These are phyloP conservation scores for Xylaria sp. DNA, from an alignment of 2,329 filamentous ascomycete species.

Conservation along the genomic window DNA sequence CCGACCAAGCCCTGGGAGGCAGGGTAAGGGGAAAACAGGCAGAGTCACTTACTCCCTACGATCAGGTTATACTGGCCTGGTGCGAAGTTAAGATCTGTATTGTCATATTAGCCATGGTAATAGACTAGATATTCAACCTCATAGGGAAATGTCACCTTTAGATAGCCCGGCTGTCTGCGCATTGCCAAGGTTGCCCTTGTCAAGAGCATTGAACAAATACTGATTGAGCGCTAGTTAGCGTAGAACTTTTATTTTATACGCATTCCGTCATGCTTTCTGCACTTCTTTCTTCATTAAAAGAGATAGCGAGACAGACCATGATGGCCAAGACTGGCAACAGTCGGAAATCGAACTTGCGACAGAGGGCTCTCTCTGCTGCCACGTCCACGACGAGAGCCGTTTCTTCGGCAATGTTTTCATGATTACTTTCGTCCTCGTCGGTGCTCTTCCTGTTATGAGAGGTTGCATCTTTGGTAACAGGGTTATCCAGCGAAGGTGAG, in stretches of 20 bases:
- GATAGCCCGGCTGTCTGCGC: slow-evolving; percentile 66
- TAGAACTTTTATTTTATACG: no score
- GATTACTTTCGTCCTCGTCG: slow-evolving; percentile 43
- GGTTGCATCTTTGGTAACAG: slow-evolving; percentile 25
- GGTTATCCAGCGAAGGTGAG: slow-evolving; percentile 2
- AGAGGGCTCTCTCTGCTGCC: slow-evolving; percentile 61
- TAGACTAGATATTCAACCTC: not conserved
- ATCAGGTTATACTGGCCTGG: slow-evolving; percentile 75
- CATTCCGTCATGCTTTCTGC: no score
- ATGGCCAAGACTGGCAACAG: slow-evolving; percentile 64
- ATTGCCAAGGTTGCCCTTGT: slow-evolving; percentile 66
- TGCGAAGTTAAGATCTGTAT: slow-evolving; percentile 66
- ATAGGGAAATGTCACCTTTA: slow-evolving; percentile 42
- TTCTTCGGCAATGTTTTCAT: slow-evolving; percentile 52
- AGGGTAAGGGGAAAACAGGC: not conserved
- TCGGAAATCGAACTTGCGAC: slow-evolving; percentile 66
- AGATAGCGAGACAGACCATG: slow-evolving; percentile 54
- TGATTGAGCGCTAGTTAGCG: slow-evolving; percentile 28
- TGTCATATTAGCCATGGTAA: slow-evolving; percentile 10
- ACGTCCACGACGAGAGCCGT: slow-evolving; percentile 52
- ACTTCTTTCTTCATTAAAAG: not conserved
- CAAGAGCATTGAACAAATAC: slow-evolving; percentile 60
- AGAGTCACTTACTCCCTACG: slow-evolving; percentile 58
- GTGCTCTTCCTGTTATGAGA: slow-evolving; percentile 34
- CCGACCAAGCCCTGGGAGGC: not conserved